phyloP scores from a whole-genome alignment of 108 stramenopile species.

The Nitzschia sp. region DNA sequence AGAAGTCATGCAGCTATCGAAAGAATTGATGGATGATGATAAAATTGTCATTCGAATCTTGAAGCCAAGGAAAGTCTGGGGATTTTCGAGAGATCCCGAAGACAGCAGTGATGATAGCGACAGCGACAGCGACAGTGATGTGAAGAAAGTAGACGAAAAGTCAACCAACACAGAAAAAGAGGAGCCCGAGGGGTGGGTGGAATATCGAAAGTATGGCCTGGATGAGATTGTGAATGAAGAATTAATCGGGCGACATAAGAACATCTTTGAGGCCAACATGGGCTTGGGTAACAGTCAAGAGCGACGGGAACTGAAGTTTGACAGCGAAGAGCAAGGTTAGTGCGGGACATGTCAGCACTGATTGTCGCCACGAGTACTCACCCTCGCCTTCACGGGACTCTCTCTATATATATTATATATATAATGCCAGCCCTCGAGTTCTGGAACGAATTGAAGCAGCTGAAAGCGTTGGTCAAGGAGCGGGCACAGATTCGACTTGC shows the following conservation, averaged over 20 bases:
- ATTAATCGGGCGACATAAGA: constrained; percentile 5
- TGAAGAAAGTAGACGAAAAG: background rate
- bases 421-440: constrained; percentile 14
- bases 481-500: constrained; percentile 15
- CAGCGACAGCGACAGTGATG: constrained; percentile 8
- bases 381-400: background rate
- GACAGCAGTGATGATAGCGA: constrained; percentile 13
- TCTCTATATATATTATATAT: background rate
- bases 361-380: background rate
- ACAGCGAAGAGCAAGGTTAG: constrained; percentile 3
- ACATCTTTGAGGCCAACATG: constrained; percentile 27
- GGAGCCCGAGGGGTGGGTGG: constrained; percentile 18
- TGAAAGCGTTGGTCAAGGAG: constrained; percentile 15
- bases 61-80: constrained; percentile 24
- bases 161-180: constrained; percentile 1
- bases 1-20: constrained; percentile 13
- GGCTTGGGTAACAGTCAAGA: constrained; percentile 17
- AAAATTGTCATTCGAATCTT: constrained; percentile 23
- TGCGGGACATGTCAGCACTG: background rate
- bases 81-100: constrained; percentile 19
- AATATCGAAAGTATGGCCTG: constrained; percentile 28
- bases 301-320: constrained; percentile 32
- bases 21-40: constrained; percentile 36
- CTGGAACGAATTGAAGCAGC: constrained; percentile 7
- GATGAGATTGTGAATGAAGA: constrained; percentile 30